Conservation (phyloP, 306 rosid genomes). For the Begonia peltatifolia region DNA sequence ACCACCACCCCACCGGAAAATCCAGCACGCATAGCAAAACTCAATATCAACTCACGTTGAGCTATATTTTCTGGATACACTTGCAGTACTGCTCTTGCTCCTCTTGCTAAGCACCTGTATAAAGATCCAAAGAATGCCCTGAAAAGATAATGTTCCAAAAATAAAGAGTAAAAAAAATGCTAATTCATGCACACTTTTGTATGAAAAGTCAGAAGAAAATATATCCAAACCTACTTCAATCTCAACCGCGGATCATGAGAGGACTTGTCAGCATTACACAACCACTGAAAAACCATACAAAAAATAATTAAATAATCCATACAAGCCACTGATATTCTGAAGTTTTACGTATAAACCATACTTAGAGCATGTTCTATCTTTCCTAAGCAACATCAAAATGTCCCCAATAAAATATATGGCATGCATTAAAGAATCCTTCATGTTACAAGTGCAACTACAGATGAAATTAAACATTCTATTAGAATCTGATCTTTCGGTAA, state of each 20-base stretch:
- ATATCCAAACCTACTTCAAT: slow-evolving; percentile 49
- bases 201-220: not conserved
- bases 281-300: slow-evolving; percentile 53
- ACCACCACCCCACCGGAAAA: slow-evolving; percentile 87
- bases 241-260: slow-evolving; percentile 72
- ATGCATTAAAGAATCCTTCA: too few relatives aligned
- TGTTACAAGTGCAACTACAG: too few relatives aligned
- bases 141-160: not conserved
- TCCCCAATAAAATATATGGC: too few relatives aligned
- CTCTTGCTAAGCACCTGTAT: slow-evolving; percentile 69
- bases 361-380: too few relatives aligned
- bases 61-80: slow-evolving; percentile 59
- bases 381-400: too few relatives aligned
- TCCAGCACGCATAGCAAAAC: slow-evolving; percentile 83
- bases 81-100: slow-evolving; percentile 90
- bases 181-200: too few relatives aligned
- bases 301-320: not conserved
- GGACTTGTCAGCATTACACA: slow-evolving; percentile 93
- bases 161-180: too few relatives aligned
- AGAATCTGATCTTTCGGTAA: too few relatives aligned
- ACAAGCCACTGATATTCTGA: too few relatives aligned
- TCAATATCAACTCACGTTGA: slow-evolving; percentile 70
- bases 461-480: too few relatives aligned
- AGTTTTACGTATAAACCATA: too few relatives aligned
- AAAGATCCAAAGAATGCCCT: slow-evolving; percentile 90